Conservation (phyloP, 2,329 filamentous ascomycete species). For the Chaetothyriales sp. region DNA sequence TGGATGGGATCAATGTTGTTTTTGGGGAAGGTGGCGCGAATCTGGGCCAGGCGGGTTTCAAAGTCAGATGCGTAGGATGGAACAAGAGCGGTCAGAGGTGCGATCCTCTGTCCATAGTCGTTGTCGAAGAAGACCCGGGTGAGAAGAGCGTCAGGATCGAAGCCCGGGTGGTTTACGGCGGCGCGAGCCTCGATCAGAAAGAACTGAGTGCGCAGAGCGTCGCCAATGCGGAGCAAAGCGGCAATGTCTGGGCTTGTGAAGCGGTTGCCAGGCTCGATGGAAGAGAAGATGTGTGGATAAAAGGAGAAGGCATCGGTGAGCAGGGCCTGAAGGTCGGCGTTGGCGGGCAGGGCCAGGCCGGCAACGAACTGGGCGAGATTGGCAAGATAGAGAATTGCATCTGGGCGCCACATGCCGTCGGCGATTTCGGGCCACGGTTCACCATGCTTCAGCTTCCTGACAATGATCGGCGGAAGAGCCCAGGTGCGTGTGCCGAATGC, state of each 20-base stretch:
- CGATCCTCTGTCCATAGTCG: constrained; percentile 4
- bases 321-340: not conserved
- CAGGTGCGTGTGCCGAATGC: constrained; percentile 19
- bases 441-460: constrained; percentile 20
- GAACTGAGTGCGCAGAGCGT: constrained; percentile 43
- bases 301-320: not conserved
- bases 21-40: constrained; percentile 19
- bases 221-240: constrained; percentile 34
- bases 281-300: not conserved
- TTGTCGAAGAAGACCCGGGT: constrained; percentile 29
- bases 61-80: constrained; percentile 9
- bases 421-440: constrained; percentile 12
- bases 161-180: constrained; percentile 21
- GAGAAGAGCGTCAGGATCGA: constrained; percentile 29
- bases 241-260: constrained; percentile 24
- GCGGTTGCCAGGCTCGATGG: constrained; percentile 12
- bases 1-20: constrained; percentile 23
- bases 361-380: constrained; percentile 33
- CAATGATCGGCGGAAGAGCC: constrained; percentile 22
- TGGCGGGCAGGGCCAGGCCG: constrained; percentile 11
- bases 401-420: constrained; percentile 22
- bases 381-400: constrained; percentile 28
- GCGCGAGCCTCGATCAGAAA: constrained; percentile 33
- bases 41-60: constrained; percentile 22
- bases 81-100: constrained; percentile 7